Evolutionary conservation across 2,329 filamentous ascomycete species (phyloP).

Genomic region (Colletotrichum sp.): DNA sequence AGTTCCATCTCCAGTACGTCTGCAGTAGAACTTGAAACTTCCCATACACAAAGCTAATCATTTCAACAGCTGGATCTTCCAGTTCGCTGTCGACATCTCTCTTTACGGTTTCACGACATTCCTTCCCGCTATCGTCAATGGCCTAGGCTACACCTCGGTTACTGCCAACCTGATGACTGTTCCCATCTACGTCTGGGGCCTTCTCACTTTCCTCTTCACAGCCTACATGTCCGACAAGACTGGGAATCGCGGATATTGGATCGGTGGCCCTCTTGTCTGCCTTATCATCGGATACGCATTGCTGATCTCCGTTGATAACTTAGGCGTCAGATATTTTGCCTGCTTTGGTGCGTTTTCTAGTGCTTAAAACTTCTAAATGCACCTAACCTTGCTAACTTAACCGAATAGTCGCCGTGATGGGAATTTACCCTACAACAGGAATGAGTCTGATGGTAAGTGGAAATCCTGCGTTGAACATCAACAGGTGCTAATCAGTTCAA

Average conservation of each 20-base stretch:
- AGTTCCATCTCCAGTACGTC: constrained; percentile 34
- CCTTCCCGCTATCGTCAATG: constrained; percentile 38
- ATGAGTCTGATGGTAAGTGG: background rate
- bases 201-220: constrained; percentile 28
- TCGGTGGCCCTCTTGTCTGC: constrained; percentile 25
- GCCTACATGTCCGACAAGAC: constrained; percentile 30
- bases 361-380: constrained; percentile 23
- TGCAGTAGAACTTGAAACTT: background rate
- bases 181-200: constrained; percentile 33
- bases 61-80: constrained; percentile 15
- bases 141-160: constrained; percentile 35
- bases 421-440: background rate
- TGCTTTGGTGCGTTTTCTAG: constrained; percentile 31
- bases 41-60: background rate
- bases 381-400: background rate
- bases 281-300: constrained; percentile 35
- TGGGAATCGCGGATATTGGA: constrained; percentile 28
- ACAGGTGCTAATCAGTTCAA: constrained; percentile 22
- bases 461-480: background rate
- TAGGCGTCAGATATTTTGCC: constrained; percentile 32
- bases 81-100: constrained; percentile 36
- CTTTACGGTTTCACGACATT: constrained; percentile 39
- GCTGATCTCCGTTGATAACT: constrained; percentile 30
- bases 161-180: constrained; percentile 40
- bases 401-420: constrained; percentile 25